Conservation (phyloP, 2,329 filamentous ascomycete genomes). For the Fragosphaeria purpurea region DNA sequence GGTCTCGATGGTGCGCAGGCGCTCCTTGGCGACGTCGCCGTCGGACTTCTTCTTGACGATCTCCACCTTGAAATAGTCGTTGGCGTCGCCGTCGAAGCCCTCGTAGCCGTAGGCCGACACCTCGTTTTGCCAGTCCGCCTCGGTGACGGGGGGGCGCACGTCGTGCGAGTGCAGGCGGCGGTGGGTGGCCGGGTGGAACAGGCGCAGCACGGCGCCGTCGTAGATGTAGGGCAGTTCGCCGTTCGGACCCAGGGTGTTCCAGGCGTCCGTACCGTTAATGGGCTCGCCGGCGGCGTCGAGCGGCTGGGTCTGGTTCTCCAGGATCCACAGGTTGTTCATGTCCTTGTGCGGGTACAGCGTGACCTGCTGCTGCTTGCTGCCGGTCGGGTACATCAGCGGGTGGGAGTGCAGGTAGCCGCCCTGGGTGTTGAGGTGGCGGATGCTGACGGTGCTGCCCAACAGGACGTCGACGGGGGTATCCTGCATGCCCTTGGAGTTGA, state of each 20-base stretch:
- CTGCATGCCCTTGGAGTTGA: slow-evolving; percentile 95
- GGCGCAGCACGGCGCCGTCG: slow-evolving; percentile 68
- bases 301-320: slow-evolving; percentile 95
- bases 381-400: slow-evolving; percentile 91
- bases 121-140: slow-evolving; percentile 91
- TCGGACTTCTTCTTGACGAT: slow-evolving; percentile 87
- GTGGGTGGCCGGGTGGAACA: slow-evolving; percentile 76
- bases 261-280: slow-evolving; percentile 72
- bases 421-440: slow-evolving; percentile 94
- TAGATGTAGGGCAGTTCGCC: slow-evolving; percentile 50
- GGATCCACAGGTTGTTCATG: slow-evolving; percentile 88
- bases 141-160: slow-evolving; percentile 73
- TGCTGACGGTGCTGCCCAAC: slow-evolving; percentile 72
- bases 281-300: slow-evolving; percentile 63
- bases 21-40: slow-evolving; percentile 66
- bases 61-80: slow-evolving; percentile 89
- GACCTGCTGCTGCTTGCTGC: slow-evolving; percentile 97
- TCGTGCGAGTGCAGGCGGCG: slow-evolving; percentile 94
- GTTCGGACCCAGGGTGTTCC: slow-evolving; percentile 59
- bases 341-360: slow-evolving; percentile 99
- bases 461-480: slow-evolving; percentile 88
- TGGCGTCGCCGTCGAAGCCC: slow-evolving; percentile 92
- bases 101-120: slow-evolving; percentile 96
- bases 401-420: slow-evolving; percentile 97
- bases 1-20: slow-evolving; percentile 85